Evolutionary conservation across 192 early-diverging fungal genomes (phyloP).

Genomic region (Linnemannia exigua): DNA sequence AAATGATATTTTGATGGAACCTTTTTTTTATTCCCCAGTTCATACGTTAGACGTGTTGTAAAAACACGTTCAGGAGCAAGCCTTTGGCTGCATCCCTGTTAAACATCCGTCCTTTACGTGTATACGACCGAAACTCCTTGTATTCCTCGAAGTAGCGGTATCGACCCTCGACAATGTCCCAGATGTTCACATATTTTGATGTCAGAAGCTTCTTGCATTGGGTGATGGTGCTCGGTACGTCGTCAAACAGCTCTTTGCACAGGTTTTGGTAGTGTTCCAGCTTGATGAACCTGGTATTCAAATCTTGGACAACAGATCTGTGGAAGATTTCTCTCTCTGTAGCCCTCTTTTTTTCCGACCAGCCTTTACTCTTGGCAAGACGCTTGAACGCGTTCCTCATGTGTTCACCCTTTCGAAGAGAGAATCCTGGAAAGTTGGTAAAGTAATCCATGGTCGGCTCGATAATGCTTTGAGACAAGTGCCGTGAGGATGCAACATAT

Average conservation of each 20-base stretch:
- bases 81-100: slow-evolving; percentile 1
- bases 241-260: slow-evolving; percentile 11
- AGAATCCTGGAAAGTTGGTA: slow-evolving; percentile 5
- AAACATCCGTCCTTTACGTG: slow-evolving; percentile 5
- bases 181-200: slow-evolving; percentile 33
- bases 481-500: too few species aligned
- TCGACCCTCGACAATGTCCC: slow-evolving; percentile 20
- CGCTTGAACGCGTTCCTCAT: slow-evolving; percentile 23
- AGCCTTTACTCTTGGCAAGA: slow-evolving; percentile 7
- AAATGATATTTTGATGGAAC: too few species aligned
- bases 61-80: slow-evolving; percentile 12
- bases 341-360: not conserved
- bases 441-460: slow-evolving; percentile 16
- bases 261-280: slow-evolving; percentile 21
- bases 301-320: not conserved
- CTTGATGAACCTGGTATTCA: not conserved
- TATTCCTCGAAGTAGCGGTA: slow-evolving; percentile 21
- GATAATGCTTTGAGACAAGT: too few species aligned
- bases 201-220: slow-evolving; percentile 18
- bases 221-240: slow-evolving; percentile 4
- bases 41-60: not conserved
- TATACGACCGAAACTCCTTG: slow-evolving; percentile 13
- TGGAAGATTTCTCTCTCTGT: slow-evolving; percentile 4
- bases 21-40: not conserved
- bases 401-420: slow-evolving; percentile 7